Conservation (phyloP, 2,329 filamentous ascomycete species). For the Lasiodiplodia theobromae region DNA sequence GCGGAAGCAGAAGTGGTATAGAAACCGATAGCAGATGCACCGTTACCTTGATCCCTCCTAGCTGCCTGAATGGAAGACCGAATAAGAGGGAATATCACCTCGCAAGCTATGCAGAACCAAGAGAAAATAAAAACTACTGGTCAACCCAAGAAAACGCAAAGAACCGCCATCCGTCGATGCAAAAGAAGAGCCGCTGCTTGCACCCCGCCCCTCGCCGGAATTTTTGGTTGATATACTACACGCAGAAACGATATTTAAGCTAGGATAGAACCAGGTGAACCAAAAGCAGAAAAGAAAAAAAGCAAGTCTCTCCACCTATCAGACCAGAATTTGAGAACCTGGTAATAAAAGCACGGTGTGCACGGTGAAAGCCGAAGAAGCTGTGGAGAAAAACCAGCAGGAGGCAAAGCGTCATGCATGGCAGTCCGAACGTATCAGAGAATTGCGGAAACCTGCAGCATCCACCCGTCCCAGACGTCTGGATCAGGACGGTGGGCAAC, state of each 20-base stretch:
- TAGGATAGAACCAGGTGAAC: background rate
- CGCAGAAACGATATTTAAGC: background rate
- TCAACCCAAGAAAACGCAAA: background rate
- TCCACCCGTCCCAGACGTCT: background rate
- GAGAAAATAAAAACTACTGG: background rate
- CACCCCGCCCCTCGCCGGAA: slow-evolving; percentile 2
- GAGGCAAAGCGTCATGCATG: background rate
- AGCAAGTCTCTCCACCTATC: background rate
- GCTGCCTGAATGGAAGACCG: background rate
- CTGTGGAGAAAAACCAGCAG: background rate
- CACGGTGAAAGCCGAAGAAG: background rate
- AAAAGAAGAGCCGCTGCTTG: background rate
- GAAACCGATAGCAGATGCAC: slow-evolving; percentile 16
- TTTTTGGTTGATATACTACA: slow-evolving; percentile 21
- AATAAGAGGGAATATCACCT: slow-evolving; percentile 6
- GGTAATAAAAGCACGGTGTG: background rate
- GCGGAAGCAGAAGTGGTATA: slow-evolving; percentile 4
- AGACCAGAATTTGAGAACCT: background rate
- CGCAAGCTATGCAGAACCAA: slow-evolving; percentile 26
- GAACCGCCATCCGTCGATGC: background rate
- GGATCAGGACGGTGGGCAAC: background rate
- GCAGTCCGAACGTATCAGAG: background rate
- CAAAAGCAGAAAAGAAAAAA: background rate
- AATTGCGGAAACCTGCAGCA: background rate
- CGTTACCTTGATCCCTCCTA: background rate